Evolutionary conservation across 345 rosid species (phyloP).

Genomic region (Cochlearia excelsa): DNA sequence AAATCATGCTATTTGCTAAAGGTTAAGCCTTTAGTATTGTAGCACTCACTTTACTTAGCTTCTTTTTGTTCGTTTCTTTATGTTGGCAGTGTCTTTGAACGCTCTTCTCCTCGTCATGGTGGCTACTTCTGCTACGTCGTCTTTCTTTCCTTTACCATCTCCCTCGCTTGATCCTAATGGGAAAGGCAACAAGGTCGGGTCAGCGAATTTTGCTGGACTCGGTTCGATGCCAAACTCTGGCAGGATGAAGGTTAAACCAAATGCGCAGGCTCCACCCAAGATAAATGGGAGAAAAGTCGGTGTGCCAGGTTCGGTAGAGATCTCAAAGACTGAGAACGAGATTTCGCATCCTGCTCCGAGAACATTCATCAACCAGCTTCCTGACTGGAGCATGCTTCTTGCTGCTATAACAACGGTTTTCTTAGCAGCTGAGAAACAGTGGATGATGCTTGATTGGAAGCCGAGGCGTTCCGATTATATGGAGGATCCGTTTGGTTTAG

Average conservation of each 20-base stretch:
- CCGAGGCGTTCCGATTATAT: constrained; percentile 82
- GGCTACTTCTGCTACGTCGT: constrained; percentile 68
- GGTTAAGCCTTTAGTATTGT: neutral
- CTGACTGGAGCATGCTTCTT: constrained; percentile 99
- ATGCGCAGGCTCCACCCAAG: constrained; percentile 86
- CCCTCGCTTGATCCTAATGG: constrained; percentile 49
- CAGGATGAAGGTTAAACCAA: constrained; percentile 77
- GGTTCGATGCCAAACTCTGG: constrained; percentile 47
- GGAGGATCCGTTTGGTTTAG: constrained; percentile 79
- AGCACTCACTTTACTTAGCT: neutral
- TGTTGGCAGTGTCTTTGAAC: constrained; percentile 24
- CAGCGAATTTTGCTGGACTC: constrained; percentile 49
- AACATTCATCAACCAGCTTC: constrained; percentile 88
- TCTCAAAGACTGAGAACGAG: constrained; percentile 49
- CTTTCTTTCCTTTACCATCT: constrained; percentile 62
- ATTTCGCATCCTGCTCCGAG: constrained; percentile 63
- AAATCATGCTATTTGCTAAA: neutral
- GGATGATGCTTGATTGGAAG: constrained; percentile 99
- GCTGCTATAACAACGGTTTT: constrained; percentile 96
- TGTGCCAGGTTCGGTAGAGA: constrained; percentile 44
- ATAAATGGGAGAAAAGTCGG: constrained; percentile 69
- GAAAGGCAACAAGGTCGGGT: constrained; percentile 50
- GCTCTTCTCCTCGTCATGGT: constrained; percentile 50
- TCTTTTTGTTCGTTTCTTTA: neutral
- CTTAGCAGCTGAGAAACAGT: constrained; percentile 98